Conservation (phyloP, 352 stramenopile genomes). For the Phytophthora sojae region DNA sequence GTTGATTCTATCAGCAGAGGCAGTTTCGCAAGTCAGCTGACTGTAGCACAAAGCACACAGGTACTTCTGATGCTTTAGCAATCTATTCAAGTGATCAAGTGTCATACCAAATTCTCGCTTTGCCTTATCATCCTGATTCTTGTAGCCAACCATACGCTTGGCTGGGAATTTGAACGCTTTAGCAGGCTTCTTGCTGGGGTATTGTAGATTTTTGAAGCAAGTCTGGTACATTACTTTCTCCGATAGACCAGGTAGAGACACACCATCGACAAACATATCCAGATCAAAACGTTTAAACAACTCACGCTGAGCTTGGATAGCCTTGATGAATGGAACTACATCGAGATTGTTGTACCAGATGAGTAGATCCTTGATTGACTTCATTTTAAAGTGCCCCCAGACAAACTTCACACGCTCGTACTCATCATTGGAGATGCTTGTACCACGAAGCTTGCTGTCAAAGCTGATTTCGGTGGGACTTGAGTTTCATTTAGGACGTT, state of each 20-base stretch:
- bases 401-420: not conserved
- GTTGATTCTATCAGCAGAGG: too few relatives aligned
- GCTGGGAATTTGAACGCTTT: not conserved
- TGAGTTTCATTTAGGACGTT: not conserved
- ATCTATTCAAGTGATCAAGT: conserved; percentile 23
- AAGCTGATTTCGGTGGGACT: not conserved
- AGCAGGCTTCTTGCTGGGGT: not conserved
- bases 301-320: not conserved
- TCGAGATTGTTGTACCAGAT: not conserved
- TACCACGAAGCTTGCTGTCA: not conserved
- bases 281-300: not conserved
- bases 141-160: not conserved
- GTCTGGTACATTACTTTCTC: not conserved
- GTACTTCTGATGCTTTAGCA: conserved; percentile 30
- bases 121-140: not conserved
- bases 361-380: not conserved
- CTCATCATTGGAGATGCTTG: not conserved
- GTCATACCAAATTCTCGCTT: conserved; percentile 26
- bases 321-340: not conserved
- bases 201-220: not conserved
- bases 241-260: not conserved
- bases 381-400: not conserved
- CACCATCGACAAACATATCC: not conserved
- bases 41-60: conserved; percentile 25
- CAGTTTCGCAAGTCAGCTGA: too few relatives aligned